A percentile compares a stretch with the other conserved stretches of the same genome.
Evolutionary conservation across 1,284 basidiomycete species (phyloP).

Genomic region (Cutaneotrichosporon mucoides): DNA sequence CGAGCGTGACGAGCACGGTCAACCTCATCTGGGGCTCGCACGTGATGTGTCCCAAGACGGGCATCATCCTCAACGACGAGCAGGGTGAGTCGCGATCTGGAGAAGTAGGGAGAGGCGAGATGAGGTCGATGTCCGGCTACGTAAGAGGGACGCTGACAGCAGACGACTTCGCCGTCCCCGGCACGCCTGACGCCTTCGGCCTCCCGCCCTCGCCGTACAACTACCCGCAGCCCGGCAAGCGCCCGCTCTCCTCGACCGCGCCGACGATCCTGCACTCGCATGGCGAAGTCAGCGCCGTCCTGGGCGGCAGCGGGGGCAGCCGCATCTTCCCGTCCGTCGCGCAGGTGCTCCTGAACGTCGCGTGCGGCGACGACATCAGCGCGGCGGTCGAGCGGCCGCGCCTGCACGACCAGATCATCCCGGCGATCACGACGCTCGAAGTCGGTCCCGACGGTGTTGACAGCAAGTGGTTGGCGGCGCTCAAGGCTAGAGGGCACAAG

Average conservation of each 20-base stretch:
- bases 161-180: slow-evolving; percentile 86
- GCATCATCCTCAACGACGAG: slow-evolving; percentile 85
- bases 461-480: slow-evolving; percentile 54
- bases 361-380: slow-evolving; percentile 75
- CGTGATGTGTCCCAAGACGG: slow-evolving; percentile 77
- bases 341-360: slow-evolving; percentile 75
- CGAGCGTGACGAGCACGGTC: slow-evolving; percentile 76
- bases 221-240: slow-evolving; percentile 78
- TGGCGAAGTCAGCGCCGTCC: slow-evolving; percentile 64
- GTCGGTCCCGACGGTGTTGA: slow-evolving; percentile 55
- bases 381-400: slow-evolving; percentile 77
- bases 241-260: slow-evolving; percentile 73
- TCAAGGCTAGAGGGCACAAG: slow-evolving; percentile 66
- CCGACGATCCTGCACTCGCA: slow-evolving; percentile 77
- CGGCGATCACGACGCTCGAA: slow-evolving; percentile 63
- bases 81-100: slow-evolving; percentile 25
- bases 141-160: neutral
- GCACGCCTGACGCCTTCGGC: slow-evolving; percentile 73
- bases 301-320: slow-evolving; percentile 84
- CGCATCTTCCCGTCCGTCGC: slow-evolving; percentile 77
- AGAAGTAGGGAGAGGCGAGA: neutral
- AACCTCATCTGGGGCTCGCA: slow-evolving; percentile 81
- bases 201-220: slow-evolving; percentile 83
- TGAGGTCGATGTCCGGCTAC: no score
- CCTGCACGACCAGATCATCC: slow-evolving; percentile 89